These are phyloP conservation scores for Aureobasidium sp. DNA, from an alignment of 2,329 filamentous ascomycete species.

Conservation along the genomic window DNA sequence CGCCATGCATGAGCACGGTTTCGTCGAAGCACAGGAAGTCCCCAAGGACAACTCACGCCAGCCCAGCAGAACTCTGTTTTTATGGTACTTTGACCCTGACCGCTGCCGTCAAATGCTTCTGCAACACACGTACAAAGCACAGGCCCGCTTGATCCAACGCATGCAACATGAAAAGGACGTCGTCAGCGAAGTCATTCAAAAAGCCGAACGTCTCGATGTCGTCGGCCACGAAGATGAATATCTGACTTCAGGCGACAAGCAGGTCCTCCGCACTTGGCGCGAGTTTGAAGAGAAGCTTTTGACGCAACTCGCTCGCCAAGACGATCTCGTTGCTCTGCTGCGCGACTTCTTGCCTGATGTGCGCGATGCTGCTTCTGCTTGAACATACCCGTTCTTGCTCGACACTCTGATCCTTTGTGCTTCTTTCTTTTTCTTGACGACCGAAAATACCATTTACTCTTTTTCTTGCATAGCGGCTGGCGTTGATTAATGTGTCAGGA, in stretches of 20 bases:
- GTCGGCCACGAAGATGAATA: slow-evolving; percentile 74
- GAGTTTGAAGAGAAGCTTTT: slow-evolving; percentile 61
- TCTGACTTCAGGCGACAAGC: slow-evolving; percentile 64
- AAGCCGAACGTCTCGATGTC: slow-evolving; percentile 79
- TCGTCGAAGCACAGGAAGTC: slow-evolving; percentile 88
- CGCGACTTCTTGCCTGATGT: slow-evolving; percentile 47
- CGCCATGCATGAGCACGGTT: slow-evolving; percentile 74
- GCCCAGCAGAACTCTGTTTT: slow-evolving; percentile 75
- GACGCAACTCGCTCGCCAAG: slow-evolving; percentile 68
- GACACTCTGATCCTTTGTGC: background rate
- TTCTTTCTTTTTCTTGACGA: background rate
- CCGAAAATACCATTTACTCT: background rate
- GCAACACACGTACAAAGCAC: slow-evolving; percentile 79
- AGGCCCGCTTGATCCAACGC: slow-evolving; percentile 76
- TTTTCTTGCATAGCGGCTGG: slow-evolving; percentile 12
- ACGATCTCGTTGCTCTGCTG: slow-evolving; percentile 75
- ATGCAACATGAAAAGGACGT: slow-evolving; percentile 65
- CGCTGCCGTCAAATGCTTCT: slow-evolving; percentile 61
- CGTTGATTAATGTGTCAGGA: background rate
- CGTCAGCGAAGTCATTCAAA: slow-evolving; percentile 63
- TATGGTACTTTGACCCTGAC: slow-evolving; percentile 83
- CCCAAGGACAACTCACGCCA: slow-evolving; percentile 77
- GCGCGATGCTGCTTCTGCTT: background rate
- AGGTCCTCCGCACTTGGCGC: slow-evolving; percentile 55
- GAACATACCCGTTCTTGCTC: background rate